Evolutionary conservation across 257 asterid species (phyloP), one percentile per base, ranked within the genome.

Genomic region (Petrea volubilis): DNA sequence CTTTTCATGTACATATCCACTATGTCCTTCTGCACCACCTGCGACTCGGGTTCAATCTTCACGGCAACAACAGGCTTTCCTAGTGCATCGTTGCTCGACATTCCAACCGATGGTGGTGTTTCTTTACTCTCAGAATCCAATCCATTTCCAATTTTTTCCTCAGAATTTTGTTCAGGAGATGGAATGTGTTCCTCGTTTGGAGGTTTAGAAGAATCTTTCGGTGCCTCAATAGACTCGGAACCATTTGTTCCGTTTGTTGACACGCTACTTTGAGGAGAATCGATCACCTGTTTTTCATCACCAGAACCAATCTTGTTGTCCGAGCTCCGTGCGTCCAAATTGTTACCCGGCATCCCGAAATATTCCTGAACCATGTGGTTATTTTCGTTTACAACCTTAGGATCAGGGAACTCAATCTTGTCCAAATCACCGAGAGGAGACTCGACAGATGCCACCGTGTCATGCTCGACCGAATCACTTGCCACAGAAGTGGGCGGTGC

Each of bases 1-100:
- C 97, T 92, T 78, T 90, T 95, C 99, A 92, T 89, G 86, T 92
- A 95, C 96, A 95, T 90, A 28, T 95, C 97, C 82, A 92, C 99
- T 36, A 91, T 88, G 51, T 92, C 98, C 83, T 95, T 96, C 81
- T 95, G 99, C 70, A 88, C 97, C 83, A 95, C 81, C 85, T 88
- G 74, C 0, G 80, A 74, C 84, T 89, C 98, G 0, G 83, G 79
- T 75, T 83, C 97, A 18, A 78, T 71, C 56, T 76, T 86, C 36
- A 90, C 82, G n/a, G 77, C 18, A 9, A 87, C 90, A 21, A 77
- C 62, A 7, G 97, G 97, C 79, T 85, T 86, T 21, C 27, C 76
- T 40, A 71, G 47, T 27, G 80, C 68, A 49, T 67, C 68, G 27
- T 67, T 47, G 0, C n/a, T n/a, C n/a, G 83, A 59, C 74, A 53